phyloP scores from a whole-genome alignment of 2,329 filamentous ascomycete genomes.

The Moelleriella libera region DNA sequence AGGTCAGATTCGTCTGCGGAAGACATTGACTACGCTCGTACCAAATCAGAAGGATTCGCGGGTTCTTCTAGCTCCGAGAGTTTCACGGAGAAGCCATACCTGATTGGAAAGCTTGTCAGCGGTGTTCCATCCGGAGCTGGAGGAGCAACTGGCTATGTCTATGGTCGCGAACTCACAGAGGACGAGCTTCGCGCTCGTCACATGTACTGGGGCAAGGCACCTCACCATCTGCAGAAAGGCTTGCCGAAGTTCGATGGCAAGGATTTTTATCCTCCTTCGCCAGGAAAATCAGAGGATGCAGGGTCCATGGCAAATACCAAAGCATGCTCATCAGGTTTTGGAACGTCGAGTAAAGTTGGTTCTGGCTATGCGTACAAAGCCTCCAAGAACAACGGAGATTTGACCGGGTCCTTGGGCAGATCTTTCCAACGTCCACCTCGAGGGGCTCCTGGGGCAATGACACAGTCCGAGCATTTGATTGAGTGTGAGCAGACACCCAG shows the following conservation, averaged over 20 bases:
- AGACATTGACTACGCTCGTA: neutral
- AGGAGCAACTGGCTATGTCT: conserved; percentile 34
- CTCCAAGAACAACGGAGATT: conserved; percentile 7
- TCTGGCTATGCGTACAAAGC: neutral
- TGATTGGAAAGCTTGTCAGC: conserved; percentile 36
- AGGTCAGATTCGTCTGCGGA: conserved; percentile 2
- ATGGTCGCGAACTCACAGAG: conserved; percentile 40
- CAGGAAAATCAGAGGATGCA: conserved; percentile 10
- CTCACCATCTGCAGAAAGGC: conserved; percentile 32
- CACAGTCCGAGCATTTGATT: conserved; percentile 18
- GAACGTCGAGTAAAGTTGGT: conserved; percentile 1
- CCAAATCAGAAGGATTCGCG: conserved; percentile 1
- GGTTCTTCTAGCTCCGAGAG: conserved; percentile 6
- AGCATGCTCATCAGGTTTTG: neutral
- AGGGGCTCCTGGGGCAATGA: conserved; percentile 12
- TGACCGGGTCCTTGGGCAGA: conserved; percentile 9
- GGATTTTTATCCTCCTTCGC: conserved; percentile 47
- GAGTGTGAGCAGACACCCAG: conserved; percentile 9
- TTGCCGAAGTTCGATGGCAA: conserved; percentile 52
- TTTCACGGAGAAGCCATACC: conserved; percentile 28
- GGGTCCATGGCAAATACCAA: conserved; percentile 1
- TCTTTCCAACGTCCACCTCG: conserved; percentile 8
- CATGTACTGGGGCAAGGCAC: conserved; percentile 45
- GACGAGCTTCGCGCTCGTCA: conserved; percentile 45
- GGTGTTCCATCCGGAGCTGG: conserved; percentile 27